Conservation (phyloP, 176 grass and related monocot species). For the Zizania latifolia region DNA sequence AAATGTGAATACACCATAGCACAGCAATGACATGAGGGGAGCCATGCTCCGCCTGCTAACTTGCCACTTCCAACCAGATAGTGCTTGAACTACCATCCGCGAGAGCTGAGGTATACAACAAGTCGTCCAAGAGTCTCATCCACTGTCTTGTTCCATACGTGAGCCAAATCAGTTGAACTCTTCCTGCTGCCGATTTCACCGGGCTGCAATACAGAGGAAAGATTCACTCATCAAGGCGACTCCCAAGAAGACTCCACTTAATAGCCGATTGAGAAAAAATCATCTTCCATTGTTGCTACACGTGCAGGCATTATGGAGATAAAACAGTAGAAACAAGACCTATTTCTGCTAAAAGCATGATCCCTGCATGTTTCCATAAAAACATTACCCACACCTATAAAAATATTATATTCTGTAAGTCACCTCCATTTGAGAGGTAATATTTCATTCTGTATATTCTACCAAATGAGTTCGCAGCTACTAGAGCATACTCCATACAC, state of each 20-base stretch:
- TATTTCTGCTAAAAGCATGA: neutral
- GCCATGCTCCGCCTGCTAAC: neutral
- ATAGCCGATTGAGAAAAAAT: neutral
- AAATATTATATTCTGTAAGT: too few species aligned
- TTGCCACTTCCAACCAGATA: neutral
- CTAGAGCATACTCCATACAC: too few species aligned
- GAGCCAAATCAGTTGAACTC: conserved; percentile 28
- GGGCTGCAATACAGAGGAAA: conserved; percentile 19
- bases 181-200: neutral
- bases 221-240: neutral
- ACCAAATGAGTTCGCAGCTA: neutral
- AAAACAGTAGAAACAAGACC: neutral
- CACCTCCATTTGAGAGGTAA: neutral
- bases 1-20: conserved; percentile 11
- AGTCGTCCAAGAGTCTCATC: conserved; percentile 46
- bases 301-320: neutral
- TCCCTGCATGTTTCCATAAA: neutral
- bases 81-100: conserved; percentile 43
- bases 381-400: neutral
- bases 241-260: neutral
- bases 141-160: conserved; percentile 52
- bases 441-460: neutral
- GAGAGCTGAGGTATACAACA: conserved; percentile 55
- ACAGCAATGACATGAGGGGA: neutral
- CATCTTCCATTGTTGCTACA: neutral